These are phyloP conservation scores for Zygotorulaspora danielsina DNA, from an alignment of 805 yeast genomes.

Conservation along the genomic window DNA sequence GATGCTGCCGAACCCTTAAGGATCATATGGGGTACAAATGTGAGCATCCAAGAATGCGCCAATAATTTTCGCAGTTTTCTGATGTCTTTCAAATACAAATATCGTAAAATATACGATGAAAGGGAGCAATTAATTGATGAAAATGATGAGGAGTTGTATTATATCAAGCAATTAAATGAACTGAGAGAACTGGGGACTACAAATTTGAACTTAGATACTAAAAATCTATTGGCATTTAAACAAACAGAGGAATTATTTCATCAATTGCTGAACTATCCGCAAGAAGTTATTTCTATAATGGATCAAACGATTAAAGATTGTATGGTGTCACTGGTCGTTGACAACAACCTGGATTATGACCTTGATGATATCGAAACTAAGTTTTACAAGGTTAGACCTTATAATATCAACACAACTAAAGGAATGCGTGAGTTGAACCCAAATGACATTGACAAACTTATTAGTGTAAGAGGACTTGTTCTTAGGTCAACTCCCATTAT, in stretches of 20 bases:
- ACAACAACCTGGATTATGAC: constrained; percentile 46
- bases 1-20: constrained; percentile 68
- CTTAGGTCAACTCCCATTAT: constrained; percentile 84
- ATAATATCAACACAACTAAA: constrained; percentile 61
- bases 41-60: constrained; percentile 82
- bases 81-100: constrained; percentile 74
- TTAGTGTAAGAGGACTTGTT: constrained; percentile 85
- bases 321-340: constrained; percentile 68
- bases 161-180: constrained; percentile 64
- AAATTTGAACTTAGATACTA: constrained; percentile 79
- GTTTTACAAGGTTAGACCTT: constrained; percentile 86
- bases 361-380: constrained; percentile 70
- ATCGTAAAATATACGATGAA: constrained; percentile 50
- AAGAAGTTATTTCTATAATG: constrained; percentile 95
- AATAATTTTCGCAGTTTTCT: constrained; percentile 76
- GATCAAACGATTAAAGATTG: constrained; percentile 92
- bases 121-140: constrained; percentile 35
- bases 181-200: constrained; percentile 78
- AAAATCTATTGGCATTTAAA: constrained; percentile 70
- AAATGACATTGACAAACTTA: constrained; percentile 88
- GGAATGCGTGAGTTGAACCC: constrained; percentile 95
- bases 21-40: constrained; percentile 98
- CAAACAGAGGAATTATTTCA: constrained; percentile 74
- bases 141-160: constrained; percentile 68
- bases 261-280: constrained; percentile 89